These are phyloP conservation scores for Parvularia atlantis DNA, from an alignment of 78 protist species.

Conservation along the genomic window DNA sequence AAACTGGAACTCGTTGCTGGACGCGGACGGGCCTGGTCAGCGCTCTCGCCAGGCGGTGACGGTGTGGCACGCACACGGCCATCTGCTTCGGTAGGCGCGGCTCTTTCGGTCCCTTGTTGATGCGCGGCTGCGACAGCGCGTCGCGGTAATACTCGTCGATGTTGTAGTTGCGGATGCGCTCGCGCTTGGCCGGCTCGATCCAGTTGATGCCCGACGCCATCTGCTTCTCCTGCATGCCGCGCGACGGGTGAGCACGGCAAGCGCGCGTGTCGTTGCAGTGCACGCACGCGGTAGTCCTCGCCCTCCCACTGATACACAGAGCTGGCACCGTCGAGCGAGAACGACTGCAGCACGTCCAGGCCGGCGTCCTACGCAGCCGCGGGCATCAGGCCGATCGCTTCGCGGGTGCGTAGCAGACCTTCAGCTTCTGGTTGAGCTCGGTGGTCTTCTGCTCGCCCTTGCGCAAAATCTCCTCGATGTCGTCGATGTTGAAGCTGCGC, in stretches of 20 bases:
- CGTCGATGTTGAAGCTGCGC: not conserved
- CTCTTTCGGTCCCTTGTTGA: conserved; percentile 4
- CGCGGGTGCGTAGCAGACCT: too few species aligned
- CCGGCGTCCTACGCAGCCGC: not conserved
- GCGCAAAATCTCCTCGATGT: conserved; percentile 59
- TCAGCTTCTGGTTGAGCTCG: conserved; percentile 20
- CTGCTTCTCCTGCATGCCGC: not conserved
- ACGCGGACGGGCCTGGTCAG: too few species aligned
- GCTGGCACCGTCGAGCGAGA: conserved; percentile 30
- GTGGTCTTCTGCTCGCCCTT: conserved; percentile 52
- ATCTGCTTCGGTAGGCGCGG: conserved; percentile 13
- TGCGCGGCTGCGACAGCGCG: not conserved
- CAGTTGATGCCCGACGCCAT: not conserved
- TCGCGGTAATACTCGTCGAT: conserved; percentile 25
- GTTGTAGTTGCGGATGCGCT: conserved; percentile 13
- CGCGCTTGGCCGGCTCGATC: conserved; percentile 50
- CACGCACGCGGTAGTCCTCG: conserved; percentile 34
- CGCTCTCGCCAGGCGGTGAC: too few species aligned
- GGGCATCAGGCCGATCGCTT: not conserved
- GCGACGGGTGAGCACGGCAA: not conserved
- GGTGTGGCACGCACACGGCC: too few species aligned
- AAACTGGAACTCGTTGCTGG: conserved; percentile 52
- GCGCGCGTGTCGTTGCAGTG: too few species aligned
- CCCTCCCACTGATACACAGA: conserved; percentile 81
- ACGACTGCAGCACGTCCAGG: not conserved